Conservation (phyloP, 129 eudicot genomes). For the Erigeron canadensis region DNA sequence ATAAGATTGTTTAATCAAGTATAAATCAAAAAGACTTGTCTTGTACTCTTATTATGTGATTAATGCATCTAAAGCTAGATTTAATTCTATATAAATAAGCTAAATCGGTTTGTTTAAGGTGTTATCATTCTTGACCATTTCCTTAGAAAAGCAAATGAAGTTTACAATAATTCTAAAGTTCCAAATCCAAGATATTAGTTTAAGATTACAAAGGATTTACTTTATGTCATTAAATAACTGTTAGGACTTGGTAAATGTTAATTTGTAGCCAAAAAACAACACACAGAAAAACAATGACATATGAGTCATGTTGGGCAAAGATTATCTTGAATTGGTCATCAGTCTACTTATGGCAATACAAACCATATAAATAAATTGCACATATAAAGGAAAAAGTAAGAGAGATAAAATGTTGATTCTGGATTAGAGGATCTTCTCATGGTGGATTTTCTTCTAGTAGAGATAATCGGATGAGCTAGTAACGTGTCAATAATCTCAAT, state of each 20-base stretch:
- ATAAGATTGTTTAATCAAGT: not conserved
- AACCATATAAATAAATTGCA: not conserved
- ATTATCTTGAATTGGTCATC: slow-evolving; percentile 9
- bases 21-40: not conserved
- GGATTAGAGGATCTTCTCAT: no score
- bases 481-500: no score
- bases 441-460: no score
- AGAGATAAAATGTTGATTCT: not conserved
- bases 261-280: not conserved
- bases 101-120: not conserved
- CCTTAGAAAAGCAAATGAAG: not conserved
- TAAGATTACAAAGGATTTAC: no score
- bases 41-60: not conserved
- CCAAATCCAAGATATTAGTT: no score
- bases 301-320: not conserved
- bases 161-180: not conserved
- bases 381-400: not conserved
- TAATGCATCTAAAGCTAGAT: no score
- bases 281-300: not conserved
- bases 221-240: not conserved
- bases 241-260: not conserved
- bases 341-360: not conserved
- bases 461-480: no score
- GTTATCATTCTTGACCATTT: not conserved
- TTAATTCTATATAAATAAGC: not conserved